Evolutionary conservation across 2,329 filamentous ascomycete species (phyloP).

Genomic region (Verticillium longisporum): DNA sequence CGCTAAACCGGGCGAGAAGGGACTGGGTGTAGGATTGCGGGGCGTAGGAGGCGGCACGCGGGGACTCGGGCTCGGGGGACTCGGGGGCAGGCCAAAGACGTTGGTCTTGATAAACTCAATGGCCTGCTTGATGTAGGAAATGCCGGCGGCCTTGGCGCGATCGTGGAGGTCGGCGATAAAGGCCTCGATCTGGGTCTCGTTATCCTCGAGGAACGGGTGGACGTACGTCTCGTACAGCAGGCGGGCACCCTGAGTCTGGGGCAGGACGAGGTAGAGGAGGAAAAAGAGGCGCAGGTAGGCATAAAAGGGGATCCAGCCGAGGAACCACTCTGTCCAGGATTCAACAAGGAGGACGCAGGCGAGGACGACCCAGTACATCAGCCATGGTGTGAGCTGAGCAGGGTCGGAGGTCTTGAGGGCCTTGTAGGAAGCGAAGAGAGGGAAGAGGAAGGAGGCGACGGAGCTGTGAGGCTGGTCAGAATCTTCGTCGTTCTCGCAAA

Average conservation of each 20-base stretch:
- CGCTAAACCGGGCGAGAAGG: conserved; percentile 78
- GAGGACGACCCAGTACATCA: conserved; percentile 98
- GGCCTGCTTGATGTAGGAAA: conserved; percentile 65
- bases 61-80: conserved; percentile 27
- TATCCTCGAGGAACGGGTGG: conserved; percentile 79
- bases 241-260: conserved; percentile 89
- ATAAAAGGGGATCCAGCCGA: conserved; percentile 91
- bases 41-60: conserved; percentile 34
- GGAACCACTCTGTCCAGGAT: conserved; percentile 80
- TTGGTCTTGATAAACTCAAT: conserved; percentile 69
- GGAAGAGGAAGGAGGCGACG: conserved; percentile 83
- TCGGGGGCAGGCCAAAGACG: conserved; percentile 69
- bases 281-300: conserved; percentile 81
- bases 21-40: conserved; percentile 66
- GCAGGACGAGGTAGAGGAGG: conserved; percentile 92
- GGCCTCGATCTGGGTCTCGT: conserved; percentile 84
- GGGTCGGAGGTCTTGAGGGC: conserved; percentile 89
- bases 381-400: conserved; percentile 87
- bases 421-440: conserved; percentile 96
- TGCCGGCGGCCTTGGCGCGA: conserved; percentile 66
- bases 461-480: conserved; percentile 47
- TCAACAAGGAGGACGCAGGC: conserved; percentile 76
- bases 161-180: conserved; percentile 80
- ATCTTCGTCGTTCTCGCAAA: too few relatives aligned
- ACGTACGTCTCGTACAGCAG: conserved; percentile 78